Percentiles rank a stretch among this genome's conserved stretches.
Conservation (phyloP, 202 grass and related monocot species). For the Panicum virgatum region DNA sequence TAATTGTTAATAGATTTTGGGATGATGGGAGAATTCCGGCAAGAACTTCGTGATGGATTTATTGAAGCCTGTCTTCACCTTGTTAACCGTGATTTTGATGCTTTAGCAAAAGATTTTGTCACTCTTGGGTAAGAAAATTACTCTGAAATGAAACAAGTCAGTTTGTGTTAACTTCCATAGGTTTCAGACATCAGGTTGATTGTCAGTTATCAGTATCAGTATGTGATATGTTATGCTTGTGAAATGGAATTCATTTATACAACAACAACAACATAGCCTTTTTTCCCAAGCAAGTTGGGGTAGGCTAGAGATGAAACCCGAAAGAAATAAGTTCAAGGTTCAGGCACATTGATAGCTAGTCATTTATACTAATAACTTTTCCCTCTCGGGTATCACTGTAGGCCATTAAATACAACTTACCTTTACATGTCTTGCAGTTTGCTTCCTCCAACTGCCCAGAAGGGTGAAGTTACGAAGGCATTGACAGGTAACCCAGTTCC, state of each 20-base stretch:
- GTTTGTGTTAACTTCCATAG: not conserved
- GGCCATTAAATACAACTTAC: too few relatives aligned
- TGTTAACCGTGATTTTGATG: conserved; percentile 99
- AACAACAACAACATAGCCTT: too few relatives aligned
- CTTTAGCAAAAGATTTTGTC: conserved; percentile 94
- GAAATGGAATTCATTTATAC: not conserved
- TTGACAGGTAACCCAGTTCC: conserved; percentile 71
- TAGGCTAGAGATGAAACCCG: too few relatives aligned
- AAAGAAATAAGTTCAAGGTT: too few relatives aligned
- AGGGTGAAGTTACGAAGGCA: conserved; percentile 92
- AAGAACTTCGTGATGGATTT: conserved; percentile 96
- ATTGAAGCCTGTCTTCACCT: conserved; percentile 99
- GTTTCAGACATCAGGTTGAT: not conserved
- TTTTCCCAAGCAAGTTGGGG: too few relatives aligned
- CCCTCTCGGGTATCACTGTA: too few relatives aligned
- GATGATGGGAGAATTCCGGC: conserved; percentile 96
- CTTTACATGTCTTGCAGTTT: conserved; percentile 61
- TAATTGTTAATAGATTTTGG: conserved; percentile 94
- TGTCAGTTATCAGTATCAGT: conserved; percentile 7
- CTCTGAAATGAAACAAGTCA: conserved; percentile 3
- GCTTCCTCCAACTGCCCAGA: conserved; percentile 91
- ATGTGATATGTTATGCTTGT: conserved; percentile 9
- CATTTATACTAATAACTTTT: not conserved
- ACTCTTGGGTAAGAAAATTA: conserved; percentile 84
- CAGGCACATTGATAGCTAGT: too few relatives aligned